phyloP scores from a whole-genome alignment of 805 yeast genomes.

The Candida silvatica region DNA sequence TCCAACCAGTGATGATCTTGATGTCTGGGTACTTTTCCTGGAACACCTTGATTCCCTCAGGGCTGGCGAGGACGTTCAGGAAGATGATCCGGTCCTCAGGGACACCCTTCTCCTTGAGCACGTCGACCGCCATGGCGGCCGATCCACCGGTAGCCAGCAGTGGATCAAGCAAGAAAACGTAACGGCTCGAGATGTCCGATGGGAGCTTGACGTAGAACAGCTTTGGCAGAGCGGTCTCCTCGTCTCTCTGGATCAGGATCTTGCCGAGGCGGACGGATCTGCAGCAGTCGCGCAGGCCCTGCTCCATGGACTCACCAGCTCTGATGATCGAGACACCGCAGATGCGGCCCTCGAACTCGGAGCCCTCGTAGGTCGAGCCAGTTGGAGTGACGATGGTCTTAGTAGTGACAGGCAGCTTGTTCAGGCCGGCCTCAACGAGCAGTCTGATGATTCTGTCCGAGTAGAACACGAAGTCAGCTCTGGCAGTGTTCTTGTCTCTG shows the following conservation, averaged over 20 bases:
- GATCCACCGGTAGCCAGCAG: conserved; percentile 99
- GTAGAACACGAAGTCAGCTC: conserved; percentile 93
- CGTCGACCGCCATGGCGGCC: conserved; percentile 95
- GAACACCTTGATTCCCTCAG: conserved; percentile 84
- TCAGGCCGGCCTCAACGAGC: conserved; percentile 91
- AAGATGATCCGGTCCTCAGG: conserved; percentile 81
- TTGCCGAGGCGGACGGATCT: conserved; percentile 95
- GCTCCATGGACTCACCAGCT: conserved; percentile 99
- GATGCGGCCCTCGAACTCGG: conserved; percentile 79
- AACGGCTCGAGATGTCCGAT: conserved; percentile 80
- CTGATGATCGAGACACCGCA: conserved; percentile 98
- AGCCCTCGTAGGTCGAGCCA: conserved; percentile 64
- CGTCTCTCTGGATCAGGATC: conserved; percentile 94
- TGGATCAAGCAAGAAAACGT: conserved; percentile 88
- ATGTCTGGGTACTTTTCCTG: conserved; percentile 73
- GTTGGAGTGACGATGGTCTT: conserved; percentile 68
- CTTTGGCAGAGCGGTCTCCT: conserved; percentile 91
- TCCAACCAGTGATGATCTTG: conserved; percentile 86
- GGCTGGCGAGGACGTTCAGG: conserved; percentile 85
- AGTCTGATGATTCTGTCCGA: conserved; percentile 91
- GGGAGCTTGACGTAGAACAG: conserved; percentile 92
- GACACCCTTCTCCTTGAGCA: conserved; percentile 79
- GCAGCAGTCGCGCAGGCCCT: conserved; percentile 95
- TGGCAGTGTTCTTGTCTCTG: conserved; percentile 68
- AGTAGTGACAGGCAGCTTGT: conserved; percentile 83